phyloP scores from a whole-genome alignment of 768 basidiomycete species.

The Pisolithus marmoratus region DNA sequence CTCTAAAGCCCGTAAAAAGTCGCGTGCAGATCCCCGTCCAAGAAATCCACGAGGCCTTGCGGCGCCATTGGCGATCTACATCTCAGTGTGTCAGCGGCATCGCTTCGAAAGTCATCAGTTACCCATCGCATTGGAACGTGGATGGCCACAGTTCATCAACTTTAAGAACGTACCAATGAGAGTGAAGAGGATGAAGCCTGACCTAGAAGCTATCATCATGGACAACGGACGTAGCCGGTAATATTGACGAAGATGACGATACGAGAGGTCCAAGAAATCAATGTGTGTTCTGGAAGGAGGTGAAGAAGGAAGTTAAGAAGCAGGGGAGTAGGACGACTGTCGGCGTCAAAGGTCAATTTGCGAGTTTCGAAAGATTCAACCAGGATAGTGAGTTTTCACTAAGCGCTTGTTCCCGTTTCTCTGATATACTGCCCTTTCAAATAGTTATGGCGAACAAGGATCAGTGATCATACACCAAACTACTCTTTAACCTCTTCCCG shows the following conservation, averaged over 20 bases:
- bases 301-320: constrained; percentile 54
- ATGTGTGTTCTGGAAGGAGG: constrained; percentile 65
- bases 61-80: constrained; percentile 47
- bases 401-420: not conserved
- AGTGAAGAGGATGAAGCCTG: constrained; percentile 43
- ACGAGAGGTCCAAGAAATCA: constrained; percentile 28
- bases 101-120: constrained; percentile 69
- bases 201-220: constrained; percentile 46
- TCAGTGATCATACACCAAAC: constrained; percentile 76
- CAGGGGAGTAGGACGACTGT: constrained; percentile 62
- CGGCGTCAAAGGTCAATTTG: constrained; percentile 70
- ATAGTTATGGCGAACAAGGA: constrained; percentile 83
- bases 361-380: constrained; percentile 75
- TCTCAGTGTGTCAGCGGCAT: constrained; percentile 72
- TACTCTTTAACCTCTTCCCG: constrained; percentile 70
- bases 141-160: constrained; percentile 74
- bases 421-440: not conserved
- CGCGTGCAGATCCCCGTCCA: constrained; percentile 56
- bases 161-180: constrained; percentile 52
- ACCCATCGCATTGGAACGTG: constrained; percentile 61
- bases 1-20: constrained; percentile 44
- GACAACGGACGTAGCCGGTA: constrained; percentile 27
- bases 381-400: constrained; percentile 70
- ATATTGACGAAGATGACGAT: constrained; percentile 1
- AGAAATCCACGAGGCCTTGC: constrained; percentile 62